phyloP scores from a whole-genome alignment of 2,329 filamentous ascomycete genomes.

The Fusarium newnesense region DNA sequence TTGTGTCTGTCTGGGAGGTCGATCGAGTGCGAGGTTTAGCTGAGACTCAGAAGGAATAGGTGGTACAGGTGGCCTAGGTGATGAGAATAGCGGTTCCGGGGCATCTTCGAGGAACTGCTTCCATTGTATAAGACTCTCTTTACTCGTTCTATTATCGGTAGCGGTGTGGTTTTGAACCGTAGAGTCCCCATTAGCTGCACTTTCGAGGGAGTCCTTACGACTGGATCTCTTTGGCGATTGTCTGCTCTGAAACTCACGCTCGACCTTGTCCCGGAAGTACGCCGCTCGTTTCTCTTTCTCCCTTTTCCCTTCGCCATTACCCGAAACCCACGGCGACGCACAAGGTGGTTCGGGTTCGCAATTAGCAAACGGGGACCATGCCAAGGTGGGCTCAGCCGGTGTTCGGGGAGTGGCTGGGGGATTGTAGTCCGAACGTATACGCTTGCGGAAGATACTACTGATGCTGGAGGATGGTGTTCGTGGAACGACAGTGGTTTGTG shows the following conservation, averaged over 20 bases:
- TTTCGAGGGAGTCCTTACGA: conserved; percentile 25
- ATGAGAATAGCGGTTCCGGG: conserved; percentile 39
- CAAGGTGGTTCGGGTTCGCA: conserved; percentile 32
- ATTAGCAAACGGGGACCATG: conserved; percentile 45
- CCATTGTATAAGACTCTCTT: conserved; percentile 40
- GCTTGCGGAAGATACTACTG: conserved; percentile 42
- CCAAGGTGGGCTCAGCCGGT: conserved; percentile 30
- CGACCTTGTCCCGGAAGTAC: conserved; percentile 40
- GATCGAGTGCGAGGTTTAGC: conserved; percentile 23
- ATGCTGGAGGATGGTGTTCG: conserved; percentile 41
- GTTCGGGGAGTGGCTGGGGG: conserved; percentile 31
- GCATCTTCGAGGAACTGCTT: conserved; percentile 39
- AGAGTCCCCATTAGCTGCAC: conserved; percentile 18
- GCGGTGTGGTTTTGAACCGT: neutral
- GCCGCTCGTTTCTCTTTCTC: conserved; percentile 32
- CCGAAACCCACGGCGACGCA: conserved; percentile 37
- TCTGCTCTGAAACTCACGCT: conserved; percentile 13
- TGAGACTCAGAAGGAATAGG: conserved; percentile 37
- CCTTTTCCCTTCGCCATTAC: conserved; percentile 26
- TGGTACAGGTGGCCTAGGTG: conserved; percentile 42
- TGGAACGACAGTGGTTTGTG: neutral
- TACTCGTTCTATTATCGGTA: conserved; percentile 28
- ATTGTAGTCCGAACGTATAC: conserved; percentile 33
- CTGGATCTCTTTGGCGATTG: conserved; percentile 7
- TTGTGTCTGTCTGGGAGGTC: conserved; percentile 9